Evolutionary conservation across 2,329 filamentous ascomycete genomes (phyloP).

Genomic region (Fusarium sublunatum): DNA sequence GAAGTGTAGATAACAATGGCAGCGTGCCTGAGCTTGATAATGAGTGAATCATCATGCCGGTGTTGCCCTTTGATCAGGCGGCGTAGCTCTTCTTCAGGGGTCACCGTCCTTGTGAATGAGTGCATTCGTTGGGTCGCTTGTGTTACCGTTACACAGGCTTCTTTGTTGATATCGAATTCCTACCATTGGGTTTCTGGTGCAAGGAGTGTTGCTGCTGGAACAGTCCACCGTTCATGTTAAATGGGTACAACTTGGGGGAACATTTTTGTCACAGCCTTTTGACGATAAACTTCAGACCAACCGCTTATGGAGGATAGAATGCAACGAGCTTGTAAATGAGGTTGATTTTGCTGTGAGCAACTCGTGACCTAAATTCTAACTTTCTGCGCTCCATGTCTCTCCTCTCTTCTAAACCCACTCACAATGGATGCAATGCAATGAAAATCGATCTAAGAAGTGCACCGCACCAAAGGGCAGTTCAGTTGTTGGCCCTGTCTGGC

Average conservation of each 20-base stretch:
- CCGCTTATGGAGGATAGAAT: slow-evolving; percentile 25
- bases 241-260: not conserved
- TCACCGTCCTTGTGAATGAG: slow-evolving; percentile 28
- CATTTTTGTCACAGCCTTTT: not conserved
- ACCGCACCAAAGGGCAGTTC: slow-evolving; percentile 23
- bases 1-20: slow-evolving; percentile 10
- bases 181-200: not conserved
- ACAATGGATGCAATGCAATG: not conserved
- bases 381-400: slow-evolving; percentile 8
- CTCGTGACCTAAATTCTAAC: not conserved
- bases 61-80: slow-evolving; percentile 8
- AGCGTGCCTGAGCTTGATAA: slow-evolving; percentile 20
- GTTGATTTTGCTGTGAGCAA: slow-evolving; percentile 15
- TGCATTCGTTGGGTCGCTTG: slow-evolving; percentile 27
- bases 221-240: not conserved
- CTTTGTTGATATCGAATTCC: slow-evolving; percentile 33
- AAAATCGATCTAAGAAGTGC: slow-evolving; percentile 26
- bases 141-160: slow-evolving; percentile 19
- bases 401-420: not conserved
- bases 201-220: slow-evolving; percentile 14
- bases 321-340: not conserved
- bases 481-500: slow-evolving; percentile 3
- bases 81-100: slow-evolving; percentile 29
- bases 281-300: slow-evolving; percentile 15
- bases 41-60: slow-evolving; percentile 41